Evolutionary conservation across 768 basidiomycete species (phyloP), one percentile per base, ranked within the genome.

Genomic region (Leccinum variicolor): DNA sequence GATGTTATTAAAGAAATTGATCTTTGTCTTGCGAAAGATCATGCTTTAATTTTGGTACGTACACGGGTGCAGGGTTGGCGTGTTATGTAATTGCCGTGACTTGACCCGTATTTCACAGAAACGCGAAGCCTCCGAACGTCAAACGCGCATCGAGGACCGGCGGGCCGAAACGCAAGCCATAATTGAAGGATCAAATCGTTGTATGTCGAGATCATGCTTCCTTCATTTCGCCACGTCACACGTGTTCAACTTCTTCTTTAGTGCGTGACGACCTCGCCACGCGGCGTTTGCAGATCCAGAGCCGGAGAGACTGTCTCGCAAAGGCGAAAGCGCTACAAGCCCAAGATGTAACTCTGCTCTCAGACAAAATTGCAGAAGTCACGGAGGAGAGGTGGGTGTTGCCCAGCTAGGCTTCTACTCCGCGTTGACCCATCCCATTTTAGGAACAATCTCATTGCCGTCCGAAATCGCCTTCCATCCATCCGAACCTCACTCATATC

Each of bases 71-170:
- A 50, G 17, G 19, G 43, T 50, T 57, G 33, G 6, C 43, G 59
- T 53, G 48, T 62, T 64, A 65, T 63, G 67, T 73, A 60, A 66
- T 66, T 8, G 54, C 63, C 66, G 67, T 52, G 64, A 53, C 61
- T 56, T 64, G 56, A 69, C 43, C 69, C 36, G 62, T 58, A 65
- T 60, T 33, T 46, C 21, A 41, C 71, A 91, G 90, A 80, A 76
- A 62, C 85, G 89, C 43, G 85, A 92, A 69, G 75, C 84, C 50
- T 84, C 83, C 45, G 84, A 92, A 70, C 81, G 85, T 36, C 76
- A 86, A 64, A 77, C 79, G 57, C 78, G 76, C 61, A 71, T 90
- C 26, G 74, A 77, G 48, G 78, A 78, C 64, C 72, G 86, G n/a
- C 71, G 75, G 58, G 74, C 75, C 46, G 73, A 80, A 64, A 74